A percentile compares a stretch with the other conserved stretches of the same genome.
These are phyloP conservation scores for Gaeumannomyces tritici DNA, from an alignment of 2,329 filamentous ascomycete genomes.

Conservation along the genomic window DNA sequence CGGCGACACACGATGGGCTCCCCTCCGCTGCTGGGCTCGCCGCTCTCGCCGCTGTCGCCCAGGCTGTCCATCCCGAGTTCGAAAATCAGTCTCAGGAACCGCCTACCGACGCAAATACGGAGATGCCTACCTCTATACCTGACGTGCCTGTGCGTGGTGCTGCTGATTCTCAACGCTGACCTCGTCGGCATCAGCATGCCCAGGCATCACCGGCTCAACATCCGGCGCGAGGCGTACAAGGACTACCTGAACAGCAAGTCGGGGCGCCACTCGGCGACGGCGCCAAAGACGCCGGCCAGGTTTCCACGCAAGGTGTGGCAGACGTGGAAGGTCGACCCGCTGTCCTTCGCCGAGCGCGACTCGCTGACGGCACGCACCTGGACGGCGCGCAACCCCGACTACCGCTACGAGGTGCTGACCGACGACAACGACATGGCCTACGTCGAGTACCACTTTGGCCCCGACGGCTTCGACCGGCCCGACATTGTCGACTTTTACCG, in stretches of 20 bases:
- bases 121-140: conserved; percentile 36
- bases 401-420: conserved; percentile 60
- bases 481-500: conserved; percentile 55
- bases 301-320: conserved; percentile 69
- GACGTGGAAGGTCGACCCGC: conserved; percentile 62
- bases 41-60: conserved; percentile 3
- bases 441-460: conserved; percentile 58
- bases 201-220: neutral
- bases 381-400: conserved; percentile 54
- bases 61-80: conserved; percentile 1
- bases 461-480: conserved; percentile 52
- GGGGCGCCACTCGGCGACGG: neutral
- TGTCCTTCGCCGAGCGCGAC: conserved; percentile 57
- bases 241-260: neutral
- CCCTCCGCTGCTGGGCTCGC: conserved; percentile 3
- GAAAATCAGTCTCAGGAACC: conserved; percentile 15
- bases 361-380: conserved; percentile 52
- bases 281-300: neutral
- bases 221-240: conserved; percentile 2
- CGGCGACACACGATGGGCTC: conserved; percentile 1
- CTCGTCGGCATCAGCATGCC: conserved; percentile 19
- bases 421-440: conserved; percentile 59
- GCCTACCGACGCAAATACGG: conserved; percentile 24
- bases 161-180: conserved; percentile 37
- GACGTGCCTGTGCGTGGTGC: conserved; percentile 29